Conservation (phyloP, 164 flowering plant genomes). For the Macadamia integrifolia region DNA sequence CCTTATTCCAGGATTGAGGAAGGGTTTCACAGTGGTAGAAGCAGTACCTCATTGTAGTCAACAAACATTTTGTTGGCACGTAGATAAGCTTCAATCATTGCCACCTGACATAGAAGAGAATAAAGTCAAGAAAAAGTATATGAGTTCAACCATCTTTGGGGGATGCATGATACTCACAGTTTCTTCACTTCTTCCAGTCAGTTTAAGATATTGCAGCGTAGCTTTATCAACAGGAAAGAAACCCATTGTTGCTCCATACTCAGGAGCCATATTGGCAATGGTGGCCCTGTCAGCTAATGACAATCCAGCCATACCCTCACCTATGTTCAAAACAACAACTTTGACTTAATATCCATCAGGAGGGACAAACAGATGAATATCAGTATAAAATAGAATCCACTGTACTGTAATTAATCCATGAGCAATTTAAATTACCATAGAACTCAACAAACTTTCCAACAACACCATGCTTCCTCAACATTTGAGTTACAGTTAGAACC, state of each 20-base stretch:
- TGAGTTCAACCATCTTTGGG: not conserved
- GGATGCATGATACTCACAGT: slow-evolving; percentile 39
- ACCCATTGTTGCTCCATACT: slow-evolving; percentile 23
- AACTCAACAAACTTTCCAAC: slow-evolving; percentile 92
- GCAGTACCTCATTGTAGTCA: slow-evolving; percentile 67
- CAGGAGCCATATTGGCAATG: slow-evolving; percentile 34
- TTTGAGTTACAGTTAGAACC: slow-evolving; percentile 56
- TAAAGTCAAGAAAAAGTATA: not conserved
- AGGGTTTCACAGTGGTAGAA: too few relatives aligned
- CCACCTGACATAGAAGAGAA: slow-evolving; percentile 28
- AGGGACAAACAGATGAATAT: not conserved
- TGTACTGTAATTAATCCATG: not conserved
- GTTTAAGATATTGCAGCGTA: slow-evolving; percentile 6
- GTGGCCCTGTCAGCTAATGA: slow-evolving; percentile 64
- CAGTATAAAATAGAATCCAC: not conserved
- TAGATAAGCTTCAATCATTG: slow-evolving; percentile 73
- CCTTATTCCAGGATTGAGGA: not conserved
- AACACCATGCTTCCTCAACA: slow-evolving; percentile 60
- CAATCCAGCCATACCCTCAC: slow-evolving; percentile 74
- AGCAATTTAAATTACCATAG: slow-evolving; percentile 41
- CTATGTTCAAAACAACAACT: slow-evolving; percentile 23
- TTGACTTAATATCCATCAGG: not conserved
- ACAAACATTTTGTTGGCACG: slow-evolving; percentile 85
- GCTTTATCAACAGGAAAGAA: slow-evolving; percentile 9
- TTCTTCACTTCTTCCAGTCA: slow-evolving; percentile 44